Conservation (phyloP, 495 filamentous ascomycete species). For the Acidomyces sp. region DNA sequence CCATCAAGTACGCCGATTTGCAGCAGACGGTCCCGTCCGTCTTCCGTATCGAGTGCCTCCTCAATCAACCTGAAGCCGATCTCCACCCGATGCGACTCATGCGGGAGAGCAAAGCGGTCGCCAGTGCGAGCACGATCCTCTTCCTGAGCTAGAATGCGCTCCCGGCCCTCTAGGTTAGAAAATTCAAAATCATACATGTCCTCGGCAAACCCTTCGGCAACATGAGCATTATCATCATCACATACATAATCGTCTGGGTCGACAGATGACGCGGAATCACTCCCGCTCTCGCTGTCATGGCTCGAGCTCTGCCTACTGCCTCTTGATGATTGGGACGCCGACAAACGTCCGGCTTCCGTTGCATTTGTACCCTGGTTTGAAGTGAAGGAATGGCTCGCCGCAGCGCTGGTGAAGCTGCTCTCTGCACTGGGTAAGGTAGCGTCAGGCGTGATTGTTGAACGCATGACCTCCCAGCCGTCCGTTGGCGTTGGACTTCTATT, state of each 20-base stretch:
- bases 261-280: conserved; percentile 11
- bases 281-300: not conserved
- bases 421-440: conserved; percentile 64
- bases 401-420: conserved; percentile 63
- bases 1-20: conserved; percentile 1
- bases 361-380: conserved; percentile 1
- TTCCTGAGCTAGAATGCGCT: not conserved
- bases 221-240: conserved; percentile 9
- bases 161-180: not conserved
- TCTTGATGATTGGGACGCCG: not conserved
- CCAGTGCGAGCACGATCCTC: not conserved
- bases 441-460: conserved; percentile 69
- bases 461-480: conserved; percentile 64
- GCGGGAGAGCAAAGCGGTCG: conserved; percentile 9
- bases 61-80: conserved; percentile 19
- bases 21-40: conserved; percentile 8
- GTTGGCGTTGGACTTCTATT: conserved; percentile 51
- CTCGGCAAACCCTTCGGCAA: conserved; percentile 4
- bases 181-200: conserved; percentile 10
- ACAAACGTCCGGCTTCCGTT: conserved; percentile 4
- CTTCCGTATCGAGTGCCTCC: conserved; percentile 20
- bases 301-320: conserved; percentile 4
- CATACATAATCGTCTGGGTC: conserved; percentile 15
- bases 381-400: conserved; percentile 37
- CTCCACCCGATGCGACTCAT: conserved; percentile 10